Evolutionary conservation across 1,139 yeast genomes (phyloP), one percentile per base, ranked within the genome.

Genomic region (Casaregolazyma suthepensis): DNA sequence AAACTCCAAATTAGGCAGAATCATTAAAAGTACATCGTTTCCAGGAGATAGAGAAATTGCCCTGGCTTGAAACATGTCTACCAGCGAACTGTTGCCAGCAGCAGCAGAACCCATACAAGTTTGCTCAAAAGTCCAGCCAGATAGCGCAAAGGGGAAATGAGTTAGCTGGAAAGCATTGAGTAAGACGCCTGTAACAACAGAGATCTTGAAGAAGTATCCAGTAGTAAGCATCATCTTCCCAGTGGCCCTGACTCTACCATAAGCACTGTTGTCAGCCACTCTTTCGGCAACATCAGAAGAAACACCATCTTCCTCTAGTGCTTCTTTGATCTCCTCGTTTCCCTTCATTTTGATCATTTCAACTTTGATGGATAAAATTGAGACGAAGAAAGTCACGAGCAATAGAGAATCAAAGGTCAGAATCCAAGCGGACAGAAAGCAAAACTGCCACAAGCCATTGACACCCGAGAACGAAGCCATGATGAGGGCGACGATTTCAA

Each of bases 281-380:
- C 81, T 78, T 59, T 80, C 82, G 46, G 93, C 97, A 47, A 87
- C 87, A 56, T 77, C 73, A 53, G 64, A 82, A 47, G 89, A 79
- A 44, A 93, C 81, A 20, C 99, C 99, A 64, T 94, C 99, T 69
- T 93, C 99, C 72, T 91, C 96, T 61, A 93, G 76, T 20, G 90
- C 93, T 61, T 81, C 83, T 66, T 87, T 84, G 66, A 91, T 80
- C 55, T 83, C 81, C 56, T 90, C 85, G 51, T 93, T 87, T 61
- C 91, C 83, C 71, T 93, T 89, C 56, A 95, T 96, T 60, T 90
- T 78, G 66, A 83, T 83, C 66, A 93, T 89, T 71, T 94, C 98
- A 45, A 94, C 82, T 71, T 93, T 93, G 70, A 93, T 78, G 1
- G 96, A 85, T 62, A 93, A 79, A 52, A 90, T 82, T 1, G 97